Base-by-base conservation (phyloP, 805 yeast species). In the Middelhovenomyces tepae region DNA sequence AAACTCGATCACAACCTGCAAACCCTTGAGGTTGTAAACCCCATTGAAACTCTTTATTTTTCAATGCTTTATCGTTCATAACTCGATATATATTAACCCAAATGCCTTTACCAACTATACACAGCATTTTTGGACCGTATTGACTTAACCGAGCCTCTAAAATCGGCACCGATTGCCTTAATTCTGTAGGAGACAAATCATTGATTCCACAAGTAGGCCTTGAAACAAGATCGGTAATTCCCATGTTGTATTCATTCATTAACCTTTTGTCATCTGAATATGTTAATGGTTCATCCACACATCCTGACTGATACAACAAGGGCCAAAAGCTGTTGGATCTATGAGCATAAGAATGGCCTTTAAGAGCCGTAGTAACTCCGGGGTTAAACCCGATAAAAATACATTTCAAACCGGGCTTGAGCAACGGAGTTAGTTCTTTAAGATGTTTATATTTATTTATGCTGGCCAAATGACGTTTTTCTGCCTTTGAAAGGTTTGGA, bases 371-470 rank as follows among this genome's bases (percentile, higher is more conserved):
- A 45, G 64, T 65, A 3, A 73, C 53, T 2, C 87, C 82, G 0
- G 91, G 91, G 45, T 80, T 80, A 58, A 65, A 78, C 1, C 91
- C 91, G 3, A 79, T 63, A 44, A 80, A 79, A 3, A 80, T 62
- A 1, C 78, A 47, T 4, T 44, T 43, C 16, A 70, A 45, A 4
- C 50, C 51, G 1, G 53, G 50, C 14, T 34, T 23, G 1, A 57
- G 46, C 3, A 57, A 16, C 1, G 50, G 53, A 16, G 48, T 44
- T 22, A 50, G 34, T 7, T 26, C n/a, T 20, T n/a, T 7, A 10
- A 27, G 18, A 10, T 21, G 9, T 9, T 9, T 21, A 21, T n/a
- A 10, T 21, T n/a, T 21, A 21, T 9, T 21, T n/a, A n/a, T n/a
- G 23, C 23, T n/a, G 23, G 23, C n/a, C 23, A 21, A n/a, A n/a